Evolutionary conservation across 2,329 filamentous ascomycete species (phyloP).

Genomic region (Botryosphaeria dothidea): DNA sequence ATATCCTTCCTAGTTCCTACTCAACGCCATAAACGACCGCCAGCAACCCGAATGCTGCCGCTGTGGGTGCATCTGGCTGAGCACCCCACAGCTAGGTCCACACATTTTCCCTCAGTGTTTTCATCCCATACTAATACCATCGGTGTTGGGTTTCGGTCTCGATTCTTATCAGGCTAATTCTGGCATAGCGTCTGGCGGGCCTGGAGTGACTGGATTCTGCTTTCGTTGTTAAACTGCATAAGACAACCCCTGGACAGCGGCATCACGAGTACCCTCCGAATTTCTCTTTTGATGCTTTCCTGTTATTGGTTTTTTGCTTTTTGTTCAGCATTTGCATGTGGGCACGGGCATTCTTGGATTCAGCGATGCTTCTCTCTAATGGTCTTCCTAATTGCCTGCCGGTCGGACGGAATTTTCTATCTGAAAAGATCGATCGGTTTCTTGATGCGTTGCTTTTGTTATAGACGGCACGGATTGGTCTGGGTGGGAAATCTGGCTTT

Average conservation of each 20-base stretch:
- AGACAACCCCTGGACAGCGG: slow-evolving; percentile 10
- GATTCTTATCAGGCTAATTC: slow-evolving; percentile 11
- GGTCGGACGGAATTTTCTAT: neutral
- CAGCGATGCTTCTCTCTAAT: slow-evolving; percentile 3
- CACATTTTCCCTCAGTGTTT: neutral
- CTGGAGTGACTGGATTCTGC: slow-evolving; percentile 2
- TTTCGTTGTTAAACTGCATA: slow-evolving; percentile 9
- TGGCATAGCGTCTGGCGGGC: slow-evolving; percentile 15
- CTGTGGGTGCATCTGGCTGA: neutral
- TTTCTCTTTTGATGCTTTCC: neutral
- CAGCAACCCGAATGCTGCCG: neutral
- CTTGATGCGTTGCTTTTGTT: slow-evolving; percentile 1
- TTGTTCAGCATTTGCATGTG: slow-evolving; percentile 7
- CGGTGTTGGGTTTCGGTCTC: slow-evolving; percentile 2
- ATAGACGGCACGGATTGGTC: slow-evolving; percentile 5
- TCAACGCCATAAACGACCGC: neutral
- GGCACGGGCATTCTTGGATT: slow-evolving; percentile 1
- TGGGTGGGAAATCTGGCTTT: neutral
- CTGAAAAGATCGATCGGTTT: neutral
- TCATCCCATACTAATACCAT: slow-evolving; percentile 1
- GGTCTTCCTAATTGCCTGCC: neutral
- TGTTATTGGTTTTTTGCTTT: neutral
- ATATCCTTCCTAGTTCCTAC: neutral
- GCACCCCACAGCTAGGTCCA: neutral
- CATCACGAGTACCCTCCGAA: slow-evolving; percentile 11